Base-by-base conservation (phyloP, 2,329 filamentous ascomycete genomes). In the Stemphylium beticola region DNA sequence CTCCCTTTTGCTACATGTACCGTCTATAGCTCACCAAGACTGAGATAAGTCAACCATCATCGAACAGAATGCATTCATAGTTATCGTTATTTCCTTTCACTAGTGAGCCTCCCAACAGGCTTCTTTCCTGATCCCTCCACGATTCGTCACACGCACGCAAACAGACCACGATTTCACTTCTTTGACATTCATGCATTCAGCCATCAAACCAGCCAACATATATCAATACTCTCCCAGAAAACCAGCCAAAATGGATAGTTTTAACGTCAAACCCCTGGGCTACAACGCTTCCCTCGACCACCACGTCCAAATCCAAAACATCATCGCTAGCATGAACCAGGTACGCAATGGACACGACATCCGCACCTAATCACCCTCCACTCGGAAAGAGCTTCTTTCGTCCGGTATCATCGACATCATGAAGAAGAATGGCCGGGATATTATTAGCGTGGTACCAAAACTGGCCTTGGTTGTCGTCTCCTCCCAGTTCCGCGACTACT, bases 401-500 rank as follows among this genome's bases (percentile, higher is more conserved):
- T 4, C 18, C 14, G 44, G 44, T 40, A 32, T 8, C 18, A 31
- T 53, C 20, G 37, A 36, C 5, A 9, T 46, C 14, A 14, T 44
- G 12, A 18, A 15, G 26, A 24, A 33, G 1, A 22, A 46, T 12
- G 36, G 20, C 18, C 5, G 14, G 7, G 26, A 9, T 11, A 26
- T 41, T 17, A 26, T 51, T 40, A 20, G 7, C 4, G 22, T 34
- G 4, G 39, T 36, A 2, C 48, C 48, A 3, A 38, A 38, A 20
- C 40, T 51, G 6, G 48, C 48, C 9, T 31, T 51, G 8, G 20
- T 44, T 6, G 48, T 51, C 11, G 34, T 15, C 22, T 51, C 40
- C 4, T n/a, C 18, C 10, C 15, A 12, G 6, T 44, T 44, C 33
- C 48, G 40, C 14, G 14, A 44, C 15, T 36, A 37, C 34, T 6